Evolutionary conservation across 148 eudicot genomes (phyloP), one percentile per base, ranked within the genome.

Genomic region (Amaranthus hypochondriacus): DNA sequence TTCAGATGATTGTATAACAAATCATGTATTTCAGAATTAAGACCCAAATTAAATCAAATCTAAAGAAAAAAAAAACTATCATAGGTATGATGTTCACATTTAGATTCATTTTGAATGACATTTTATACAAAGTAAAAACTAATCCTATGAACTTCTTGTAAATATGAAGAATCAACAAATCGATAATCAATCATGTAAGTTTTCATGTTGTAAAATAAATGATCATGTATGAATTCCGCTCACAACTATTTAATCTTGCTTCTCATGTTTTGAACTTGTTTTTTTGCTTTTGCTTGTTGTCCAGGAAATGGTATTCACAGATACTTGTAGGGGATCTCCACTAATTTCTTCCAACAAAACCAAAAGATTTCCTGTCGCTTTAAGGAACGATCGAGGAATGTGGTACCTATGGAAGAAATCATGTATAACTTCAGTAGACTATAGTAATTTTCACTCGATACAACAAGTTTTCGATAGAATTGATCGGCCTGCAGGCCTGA

Each of bases 321-420:
- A 78, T 48, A 85, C 62, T 10, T 62, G 56, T 43, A 73, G 78
- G 56, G 89, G 85, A 68, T 86, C 73, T 69, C 85, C 85, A 11
- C 81, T 79, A 3, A 10, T 60, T 79, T 83, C 86, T 70, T 81
- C 85, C 9, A 84, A 42, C 61, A 84, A 21, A 14, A 84, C 83
- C 55, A 84, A 49, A 18, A 73, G 75, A 66, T 84, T 84, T 39
- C 10, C 75, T 2, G 77, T 49, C 14, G 77, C 46, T 57, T 71
- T 77, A 44, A 84, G 73, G 28, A 84, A 84, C 3, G 86, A 83
- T 52, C 81, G 81, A 28, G 85, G 85, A 9, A 77, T 63, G 74
- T 85, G 83, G 75, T 80, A 85, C 83, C 83, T 80, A 75, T 42
- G 48, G 14, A 39, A 13, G 6, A 65, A 73, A 13, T 60, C 71